A percentile compares a stretch with the other conserved stretches of the same genome.
phyloP scores from a whole-genome alignment of 768 basidiomycete genomes.

The Kwoniella mangroviensis region DNA sequence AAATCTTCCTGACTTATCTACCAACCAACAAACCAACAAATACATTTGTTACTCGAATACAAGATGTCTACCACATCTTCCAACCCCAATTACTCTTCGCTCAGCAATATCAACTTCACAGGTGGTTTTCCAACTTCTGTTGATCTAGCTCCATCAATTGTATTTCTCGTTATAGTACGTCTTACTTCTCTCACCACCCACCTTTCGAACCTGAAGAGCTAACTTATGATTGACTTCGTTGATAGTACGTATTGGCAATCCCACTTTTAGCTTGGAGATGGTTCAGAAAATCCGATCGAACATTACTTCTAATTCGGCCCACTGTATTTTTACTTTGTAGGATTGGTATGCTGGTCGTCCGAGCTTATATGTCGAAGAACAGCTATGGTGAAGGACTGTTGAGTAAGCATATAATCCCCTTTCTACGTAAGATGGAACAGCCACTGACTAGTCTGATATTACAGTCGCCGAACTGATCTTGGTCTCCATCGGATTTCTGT shows the following conservation, averaged over 20 bases:
- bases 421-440: neutral
- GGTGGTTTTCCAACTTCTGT: constrained; percentile 32
- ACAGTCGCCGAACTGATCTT: constrained; percentile 43
- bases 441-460: neutral
- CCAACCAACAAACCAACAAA: neutral
- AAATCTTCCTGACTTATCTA: neutral
- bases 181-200: no score
- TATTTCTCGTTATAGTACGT: constrained; percentile 35
- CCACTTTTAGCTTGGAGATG: constrained; percentile 27
- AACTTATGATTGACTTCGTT: neutral
- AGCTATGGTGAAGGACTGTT: constrained; percentile 26
- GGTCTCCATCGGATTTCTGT: constrained; percentile 35
- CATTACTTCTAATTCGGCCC: constrained; percentile 29
- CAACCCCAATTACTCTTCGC: neutral
- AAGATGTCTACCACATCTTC: constrained; percentile 17
- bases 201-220: neutral
- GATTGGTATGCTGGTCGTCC: constrained; percentile 29
- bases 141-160: constrained; percentile 35
- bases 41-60: neutral
- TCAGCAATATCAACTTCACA: constrained; percentile 30
- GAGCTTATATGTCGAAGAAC: constrained; percentile 33
- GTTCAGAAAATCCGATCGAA: constrained; percentile 7
- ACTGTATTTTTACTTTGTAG: constrained; percentile 25
- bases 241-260: constrained; percentile 24
- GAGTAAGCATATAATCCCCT: constrained; percentile 28